Conservation (phyloP, 1,139 yeast genomes). For the Pichia sp. region DNA sequence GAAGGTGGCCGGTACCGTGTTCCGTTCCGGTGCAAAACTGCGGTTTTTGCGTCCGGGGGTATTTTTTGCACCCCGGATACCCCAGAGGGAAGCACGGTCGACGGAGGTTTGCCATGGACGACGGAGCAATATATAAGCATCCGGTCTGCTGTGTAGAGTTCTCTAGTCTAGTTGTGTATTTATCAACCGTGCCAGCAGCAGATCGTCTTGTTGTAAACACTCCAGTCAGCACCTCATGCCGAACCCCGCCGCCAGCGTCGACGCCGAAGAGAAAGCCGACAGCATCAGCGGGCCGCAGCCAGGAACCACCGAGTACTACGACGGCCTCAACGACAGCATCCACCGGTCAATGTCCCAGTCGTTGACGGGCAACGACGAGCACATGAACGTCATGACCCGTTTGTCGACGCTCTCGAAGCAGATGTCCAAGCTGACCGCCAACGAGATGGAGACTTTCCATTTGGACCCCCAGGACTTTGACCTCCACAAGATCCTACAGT, state of each 20-base stretch:
- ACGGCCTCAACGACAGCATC: constrained; percentile 7
- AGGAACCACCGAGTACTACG: constrained; percentile 11
- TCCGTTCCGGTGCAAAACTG: too few relatives aligned
- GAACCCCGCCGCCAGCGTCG: too few relatives aligned
- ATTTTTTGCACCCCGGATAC: too few relatives aligned
- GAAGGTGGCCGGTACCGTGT: neutral
- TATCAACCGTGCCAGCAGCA: neutral
- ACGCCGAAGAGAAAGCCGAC: neutral
- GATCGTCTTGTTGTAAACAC: neutral
- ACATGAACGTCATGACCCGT: constrained; percentile 25
- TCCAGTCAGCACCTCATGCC: too few relatives aligned
- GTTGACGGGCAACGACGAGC: constrained; percentile 10
- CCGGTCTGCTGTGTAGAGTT: neutral
- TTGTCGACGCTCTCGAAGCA: constrained; percentile 25
- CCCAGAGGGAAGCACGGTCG: too few relatives aligned
- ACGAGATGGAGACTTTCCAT: constrained; percentile 26
- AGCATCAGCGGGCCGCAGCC: constrained; percentile 1
- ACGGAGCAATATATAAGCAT: neutral
- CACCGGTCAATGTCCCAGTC: constrained; percentile 9
- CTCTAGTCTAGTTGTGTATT: too few relatives aligned
- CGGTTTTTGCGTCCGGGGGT: too few relatives aligned
- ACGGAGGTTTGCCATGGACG: neutral
- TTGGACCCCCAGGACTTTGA: constrained; percentile 32
- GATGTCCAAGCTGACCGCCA: constrained; percentile 25
- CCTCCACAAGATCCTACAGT: constrained; percentile 31